Base-by-base conservation (phyloP, 2,329 filamentous ascomycete genomes). In the Periconia sp. region DNA sequence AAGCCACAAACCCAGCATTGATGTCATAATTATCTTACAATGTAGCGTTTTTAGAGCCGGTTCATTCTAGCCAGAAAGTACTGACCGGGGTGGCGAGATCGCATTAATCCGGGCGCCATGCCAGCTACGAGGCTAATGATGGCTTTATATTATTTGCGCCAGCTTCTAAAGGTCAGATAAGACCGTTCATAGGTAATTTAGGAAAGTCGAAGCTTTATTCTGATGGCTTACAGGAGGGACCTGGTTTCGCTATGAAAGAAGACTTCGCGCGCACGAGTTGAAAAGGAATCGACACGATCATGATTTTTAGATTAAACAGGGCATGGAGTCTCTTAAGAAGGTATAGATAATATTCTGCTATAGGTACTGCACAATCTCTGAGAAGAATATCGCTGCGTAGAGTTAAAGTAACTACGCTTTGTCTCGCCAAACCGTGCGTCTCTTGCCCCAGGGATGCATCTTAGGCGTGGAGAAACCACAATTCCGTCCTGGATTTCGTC, bases 371-470 rank as follows among this genome's bases (percentile, higher is more conserved):
- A 38, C 26, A 17, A 34, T 25, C 35, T 44, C 21, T 29, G 33
- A 10, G 10, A 40, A 30, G 31, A 40, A 16, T 39, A 40, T 45
- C 17, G 17, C 36, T 17, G 34, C 24, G 17, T 40, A 40, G 35
- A 45, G 36, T 45, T 23, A 30, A 45, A 45, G 42, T 39, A 45
- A 35, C 42, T 16, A 26, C 28, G 29, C 23, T 45, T 39, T 45
- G 29, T 45, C 36, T 31, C 29, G 30, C 33, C 23, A 45, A 21
- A 40, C 42, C 42, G 42, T 45, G 36, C 30, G 36, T 45, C 29
- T 31, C 36, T 16, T 22, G 28, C 38, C 35, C n/a, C 28, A 12
- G 35, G 34, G 35, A 44, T 33, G 21, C 17, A 39, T 32, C 25
- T 56, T 77, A n/a, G n/a, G n/a, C n/a, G n/a, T n/a, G n/a, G n/a